These are phyloP conservation scores for Juglanconis oblonga DNA, from an alignment of 2,329 filamentous ascomycete species.

Conservation along the genomic window DNA sequence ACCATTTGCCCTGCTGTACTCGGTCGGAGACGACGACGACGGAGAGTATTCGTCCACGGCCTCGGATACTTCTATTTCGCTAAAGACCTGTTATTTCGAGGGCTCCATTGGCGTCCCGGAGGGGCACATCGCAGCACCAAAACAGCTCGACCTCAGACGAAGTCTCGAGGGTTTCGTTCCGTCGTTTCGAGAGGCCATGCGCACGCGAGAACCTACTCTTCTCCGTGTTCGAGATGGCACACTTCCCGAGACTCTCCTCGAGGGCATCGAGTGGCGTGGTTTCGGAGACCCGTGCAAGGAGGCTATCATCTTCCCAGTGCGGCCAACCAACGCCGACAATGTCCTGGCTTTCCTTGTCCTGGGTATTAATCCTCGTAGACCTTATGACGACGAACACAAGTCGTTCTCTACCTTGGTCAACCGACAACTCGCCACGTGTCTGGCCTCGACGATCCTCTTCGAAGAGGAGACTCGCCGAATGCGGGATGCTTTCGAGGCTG, in stretches of 20 bases:
- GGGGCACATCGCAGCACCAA: constrained; percentile 30
- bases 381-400: constrained; percentile 62
- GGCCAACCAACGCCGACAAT: constrained; percentile 54
- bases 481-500: constrained; percentile 32
- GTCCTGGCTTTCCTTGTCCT: constrained; percentile 60
- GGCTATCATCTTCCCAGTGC: constrained; percentile 60
- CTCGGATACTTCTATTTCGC: constrained; percentile 33
- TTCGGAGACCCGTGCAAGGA: constrained; percentile 54
- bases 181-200: constrained; percentile 35
- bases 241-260: constrained; percentile 49
- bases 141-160: constrained; percentile 33
- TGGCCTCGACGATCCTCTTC: constrained; percentile 63
- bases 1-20: constrained; percentile 39
- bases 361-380: constrained; percentile 59
- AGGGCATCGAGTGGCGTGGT: constrained; percentile 51
- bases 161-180: constrained; percentile 33
- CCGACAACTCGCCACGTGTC: constrained; percentile 54
- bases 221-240: constrained; percentile 37
- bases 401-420: constrained; percentile 49
- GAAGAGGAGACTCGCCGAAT: constrained; percentile 60
- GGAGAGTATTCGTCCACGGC: constrained; percentile 31
- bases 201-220: constrained; percentile 31
- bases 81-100: constrained; percentile 34
- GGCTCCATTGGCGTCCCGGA: constrained; percentile 33
- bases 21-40: constrained; percentile 36